Conservation (phyloP, 345 rosid genomes). For the Hypericum androsaemum region DNA sequence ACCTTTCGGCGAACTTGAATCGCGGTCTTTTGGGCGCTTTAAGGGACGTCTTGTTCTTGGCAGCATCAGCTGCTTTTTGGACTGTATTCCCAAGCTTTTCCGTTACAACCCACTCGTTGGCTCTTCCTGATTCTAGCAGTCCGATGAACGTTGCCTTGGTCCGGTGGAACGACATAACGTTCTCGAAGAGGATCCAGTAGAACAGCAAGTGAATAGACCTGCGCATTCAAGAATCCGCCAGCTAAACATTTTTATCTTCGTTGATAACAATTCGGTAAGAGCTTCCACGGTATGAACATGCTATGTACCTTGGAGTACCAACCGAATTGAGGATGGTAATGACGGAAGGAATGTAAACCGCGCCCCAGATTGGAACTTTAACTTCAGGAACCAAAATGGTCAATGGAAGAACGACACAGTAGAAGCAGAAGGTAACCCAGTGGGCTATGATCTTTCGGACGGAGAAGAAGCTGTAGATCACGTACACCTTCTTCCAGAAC, state of each 20-base stretch:
- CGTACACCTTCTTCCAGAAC: constrained; percentile 97
- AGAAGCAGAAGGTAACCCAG: constrained; percentile 87
- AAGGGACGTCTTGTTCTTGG: constrained; percentile 42
- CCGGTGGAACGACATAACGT: constrained; percentile 96
- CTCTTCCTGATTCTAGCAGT: constrained; percentile 86
- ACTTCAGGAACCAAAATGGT: constrained; percentile 95
- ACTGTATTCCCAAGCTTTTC: constrained; percentile 77
- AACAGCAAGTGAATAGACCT: constrained; percentile 94
- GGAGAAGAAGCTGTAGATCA: constrained; percentile 97
- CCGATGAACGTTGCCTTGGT: constrained; percentile 94
- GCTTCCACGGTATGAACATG: neutral
- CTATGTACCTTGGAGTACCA: constrained; percentile 83
- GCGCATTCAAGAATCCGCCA: constrained; percentile 9
- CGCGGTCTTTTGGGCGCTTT: constrained; percentile 41
- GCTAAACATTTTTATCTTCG: neutral
- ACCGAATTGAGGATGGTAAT: constrained; percentile 93
- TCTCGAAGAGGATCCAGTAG: constrained; percentile 98
- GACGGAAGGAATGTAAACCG: constrained; percentile 88
- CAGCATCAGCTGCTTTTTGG: constrained; percentile 55
- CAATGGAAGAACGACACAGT: constrained; percentile 88
- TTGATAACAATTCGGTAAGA: neutral
- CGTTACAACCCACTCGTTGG: constrained; percentile 97
- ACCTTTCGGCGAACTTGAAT: constrained; percentile 75
- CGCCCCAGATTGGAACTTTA: constrained; percentile 93
- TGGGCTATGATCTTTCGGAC: constrained; percentile 94